Evolutionary conservation across 495 filamentous ascomycete genomes (phyloP).

Genomic region (Aspergillus campestris): DNA sequence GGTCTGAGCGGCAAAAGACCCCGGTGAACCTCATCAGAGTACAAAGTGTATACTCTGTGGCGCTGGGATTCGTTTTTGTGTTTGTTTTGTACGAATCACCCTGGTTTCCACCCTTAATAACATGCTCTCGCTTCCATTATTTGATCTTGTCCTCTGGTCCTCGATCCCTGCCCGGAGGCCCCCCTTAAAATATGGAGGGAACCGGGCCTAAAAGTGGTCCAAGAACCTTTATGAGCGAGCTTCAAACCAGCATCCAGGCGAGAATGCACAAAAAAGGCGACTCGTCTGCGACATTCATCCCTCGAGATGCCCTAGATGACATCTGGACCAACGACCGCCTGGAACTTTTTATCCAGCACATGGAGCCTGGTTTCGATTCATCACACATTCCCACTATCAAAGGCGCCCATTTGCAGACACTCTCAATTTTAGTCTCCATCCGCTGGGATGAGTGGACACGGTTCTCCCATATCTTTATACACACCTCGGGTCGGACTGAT

Average conservation of each 20-base stretch:
- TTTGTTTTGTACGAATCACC: no score
- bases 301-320: neutral
- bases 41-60: no score
- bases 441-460: conserved; percentile 4
- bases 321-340: conserved; percentile 7
- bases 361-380: neutral
- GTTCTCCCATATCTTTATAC: conserved; percentile 5
- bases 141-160: no score
- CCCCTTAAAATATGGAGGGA: no score
- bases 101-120: no score
- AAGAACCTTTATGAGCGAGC: neutral
- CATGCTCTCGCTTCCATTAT: no score
- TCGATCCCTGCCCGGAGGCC: no score
- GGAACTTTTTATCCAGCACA: neutral
- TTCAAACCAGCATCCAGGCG: neutral
- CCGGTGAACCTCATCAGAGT: no score
- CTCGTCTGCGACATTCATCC: neutral
- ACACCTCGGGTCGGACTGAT: conserved; percentile 1
- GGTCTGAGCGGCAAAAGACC: no score
- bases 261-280: neutral
- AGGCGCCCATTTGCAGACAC: conserved; percentile 4
- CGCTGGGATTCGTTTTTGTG: no score
- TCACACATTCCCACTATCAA: neutral
- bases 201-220: no score
- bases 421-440: conserved; percentile 9